Evolutionary conservation across 495 filamentous ascomycete species (phyloP), one percentile per base, ranked within the genome.

Genomic region (Podospora pseudocomata): DNA sequence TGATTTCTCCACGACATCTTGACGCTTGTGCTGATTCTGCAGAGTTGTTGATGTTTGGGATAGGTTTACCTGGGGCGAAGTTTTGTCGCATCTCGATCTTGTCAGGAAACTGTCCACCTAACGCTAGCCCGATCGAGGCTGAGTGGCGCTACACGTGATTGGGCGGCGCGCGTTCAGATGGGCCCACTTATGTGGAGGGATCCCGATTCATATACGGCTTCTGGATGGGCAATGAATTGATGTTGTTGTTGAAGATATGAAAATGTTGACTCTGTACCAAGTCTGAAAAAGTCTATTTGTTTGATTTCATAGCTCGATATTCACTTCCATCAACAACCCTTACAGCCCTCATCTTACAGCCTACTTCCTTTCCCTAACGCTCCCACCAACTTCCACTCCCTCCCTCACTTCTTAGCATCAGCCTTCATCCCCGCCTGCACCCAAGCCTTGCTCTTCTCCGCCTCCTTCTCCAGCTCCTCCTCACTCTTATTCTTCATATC

Each of bases 1-100:
- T 96, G 92, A 74, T 88, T 91, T 78, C 93, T 89, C 93, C 94
- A 96, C 71, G 92, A 84, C 93, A 96, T 97, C 3, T 73, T 87
- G 76, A 63, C 56, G 32, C 28, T 62, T 26, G 54, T 3, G 39
- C 9, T 16, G 39, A 49, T 19, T 18, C 13, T 32, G 20, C 60
- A 34, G 54, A 26, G 53, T 5, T 26, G 27, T 9, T 34, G 32
- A 44, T 49, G 61, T 9, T 30, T 61, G 23, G 49, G 39, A 49
- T 49, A 16, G 5, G 5, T 49, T 49, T 49, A 11, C 39, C 13
- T 13, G 39, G 2, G 39, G 39, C 39, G 13, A 49, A 49, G 39
- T 49, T 49, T 49, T 49, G 39, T 49, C 39, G 39, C 39, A 49
- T 49, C 39, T 49, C 39, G 15, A 3, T 49, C 15, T 20, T 20